phyloP scores from a whole-genome alignment of 1,284 basidiomycete species.

The Ceratobasidium sp. region DNA sequence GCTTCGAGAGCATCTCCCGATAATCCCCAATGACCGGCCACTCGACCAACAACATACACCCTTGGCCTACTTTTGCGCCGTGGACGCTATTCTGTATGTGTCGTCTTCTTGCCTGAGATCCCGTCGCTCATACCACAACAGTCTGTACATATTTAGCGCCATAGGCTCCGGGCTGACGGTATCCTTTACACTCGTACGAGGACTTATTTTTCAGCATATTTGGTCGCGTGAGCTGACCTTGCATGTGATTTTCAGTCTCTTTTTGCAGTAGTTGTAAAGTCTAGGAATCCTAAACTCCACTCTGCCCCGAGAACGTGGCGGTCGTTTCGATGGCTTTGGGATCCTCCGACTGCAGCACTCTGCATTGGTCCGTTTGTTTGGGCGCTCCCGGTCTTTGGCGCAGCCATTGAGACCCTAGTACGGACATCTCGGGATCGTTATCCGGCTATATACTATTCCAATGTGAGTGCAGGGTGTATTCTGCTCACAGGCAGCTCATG shows the following conservation, averaged over 20 bases:
- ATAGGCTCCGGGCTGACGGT: slow-evolving; percentile 29
- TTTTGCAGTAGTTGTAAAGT: slow-evolving; percentile 31
- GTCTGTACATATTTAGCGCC: slow-evolving; percentile 29
- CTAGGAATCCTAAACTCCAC: neutral
- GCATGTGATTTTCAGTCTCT: slow-evolving; percentile 17
- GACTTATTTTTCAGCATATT: neutral
- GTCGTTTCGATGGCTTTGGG: slow-evolving; percentile 36
- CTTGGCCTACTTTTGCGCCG: slow-evolving; percentile 30
- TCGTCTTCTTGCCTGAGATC: neutral
- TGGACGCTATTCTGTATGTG: slow-evolving; percentile 13
- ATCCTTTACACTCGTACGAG: slow-evolving; percentile 24
- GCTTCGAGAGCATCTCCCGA: slow-evolving; percentile 26
- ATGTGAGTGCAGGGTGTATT: neutral
- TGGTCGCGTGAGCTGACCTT: neutral
- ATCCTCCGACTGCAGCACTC: slow-evolving; percentile 10
- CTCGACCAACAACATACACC: slow-evolving; percentile 27
- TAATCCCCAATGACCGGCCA: slow-evolving; percentile 7
- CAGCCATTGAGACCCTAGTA: slow-evolving; percentile 14
- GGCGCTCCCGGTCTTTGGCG: slow-evolving; percentile 7
- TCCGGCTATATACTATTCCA: slow-evolving; percentile 33
- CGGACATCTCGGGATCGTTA: slow-evolving; percentile 1
- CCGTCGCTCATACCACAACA: neutral
- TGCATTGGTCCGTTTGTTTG: slow-evolving; percentile 28
- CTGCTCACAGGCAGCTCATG: neutral
- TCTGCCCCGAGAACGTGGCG: slow-evolving; percentile 16